These are phyloP conservation scores for Tilletia setariae DNA, from an alignment of 1,284 basidiomycete species.

Conservation along the genomic window DNA sequence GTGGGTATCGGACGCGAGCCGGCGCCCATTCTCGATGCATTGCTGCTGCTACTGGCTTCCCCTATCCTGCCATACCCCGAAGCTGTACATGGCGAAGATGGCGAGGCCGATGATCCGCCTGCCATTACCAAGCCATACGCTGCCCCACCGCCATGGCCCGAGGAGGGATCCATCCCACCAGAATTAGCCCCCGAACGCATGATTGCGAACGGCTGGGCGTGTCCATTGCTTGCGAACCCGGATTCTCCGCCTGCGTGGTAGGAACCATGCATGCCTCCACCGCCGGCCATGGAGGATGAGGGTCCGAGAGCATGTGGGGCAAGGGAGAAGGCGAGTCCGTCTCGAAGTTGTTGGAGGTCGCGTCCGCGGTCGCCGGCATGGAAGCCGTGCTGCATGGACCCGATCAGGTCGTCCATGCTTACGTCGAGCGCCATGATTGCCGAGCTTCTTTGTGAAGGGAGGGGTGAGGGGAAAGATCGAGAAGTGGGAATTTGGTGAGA, in stretches of 20 bases:
- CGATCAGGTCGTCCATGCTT: conserved; percentile 40
- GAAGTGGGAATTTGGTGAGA: neutral
- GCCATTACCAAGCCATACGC: neutral
- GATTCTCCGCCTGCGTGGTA: neutral
- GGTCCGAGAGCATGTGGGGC: conserved; percentile 28
- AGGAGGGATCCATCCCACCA: no score
- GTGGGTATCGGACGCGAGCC: neutral
- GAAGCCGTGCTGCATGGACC: conserved; percentile 42
- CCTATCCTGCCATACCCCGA: no score
- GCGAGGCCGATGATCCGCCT: conserved; percentile 4
- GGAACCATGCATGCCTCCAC: neutral
- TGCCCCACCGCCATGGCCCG: no score
- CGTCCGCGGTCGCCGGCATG: conserved; percentile 41
- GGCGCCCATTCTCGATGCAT: neutral
- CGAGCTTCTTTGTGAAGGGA: neutral
- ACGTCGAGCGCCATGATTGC: conserved; percentile 41
- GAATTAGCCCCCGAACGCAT: conserved; percentile 6
- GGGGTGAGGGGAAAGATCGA: neutral
- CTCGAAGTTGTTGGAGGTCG: conserved; percentile 39
- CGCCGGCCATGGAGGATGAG: neutral
- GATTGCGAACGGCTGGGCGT: conserved; percentile 6
- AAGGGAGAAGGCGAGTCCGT: conserved; percentile 33
- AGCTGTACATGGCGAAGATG: neutral
- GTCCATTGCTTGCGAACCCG: neutral
- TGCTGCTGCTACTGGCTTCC: neutral